Evolutionary conservation across 1,139 yeast species (phyloP).

Genomic region (Trichomonascaceae sp.): DNA sequence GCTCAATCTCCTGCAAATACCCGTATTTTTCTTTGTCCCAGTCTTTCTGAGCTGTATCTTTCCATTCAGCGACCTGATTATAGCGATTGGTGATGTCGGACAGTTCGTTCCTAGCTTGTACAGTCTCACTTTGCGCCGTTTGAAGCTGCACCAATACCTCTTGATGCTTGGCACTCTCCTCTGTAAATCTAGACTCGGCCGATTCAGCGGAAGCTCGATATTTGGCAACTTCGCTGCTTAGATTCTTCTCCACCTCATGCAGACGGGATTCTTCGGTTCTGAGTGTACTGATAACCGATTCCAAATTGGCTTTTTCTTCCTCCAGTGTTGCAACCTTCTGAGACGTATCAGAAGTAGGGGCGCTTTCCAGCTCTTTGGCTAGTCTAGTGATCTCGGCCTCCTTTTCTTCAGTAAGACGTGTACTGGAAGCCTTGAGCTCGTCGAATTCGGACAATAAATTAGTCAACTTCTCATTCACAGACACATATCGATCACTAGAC

Average conservation of each 20-base stretch:
- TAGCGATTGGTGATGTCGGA: conserved; percentile 34
- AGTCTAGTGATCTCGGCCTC: conserved; percentile 36
- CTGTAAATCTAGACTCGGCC: conserved; percentile 52
- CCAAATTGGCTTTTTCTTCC: conserved; percentile 35
- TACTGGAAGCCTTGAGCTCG: conserved; percentile 37
- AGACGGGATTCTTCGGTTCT: conserved; percentile 35
- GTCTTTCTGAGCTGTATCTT: conserved; percentile 36
- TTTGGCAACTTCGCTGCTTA: conserved; percentile 43
- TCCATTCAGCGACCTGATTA: conserved; percentile 29
- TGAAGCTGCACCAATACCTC: conserved; percentile 45
- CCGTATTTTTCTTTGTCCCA: conserved; percentile 41
- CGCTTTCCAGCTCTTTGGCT: conserved; percentile 29
- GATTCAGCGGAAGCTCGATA: conserved; percentile 48
- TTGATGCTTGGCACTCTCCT: conserved; percentile 53
- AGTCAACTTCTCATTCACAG: conserved; percentile 46
- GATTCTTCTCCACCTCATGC: conserved; percentile 18
- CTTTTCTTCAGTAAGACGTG: conserved; percentile 37
- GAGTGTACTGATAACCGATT: conserved; percentile 41
- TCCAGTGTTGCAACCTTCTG: conserved; percentile 23
- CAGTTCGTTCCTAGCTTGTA: conserved; percentile 36
- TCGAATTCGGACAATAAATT: conserved; percentile 41
- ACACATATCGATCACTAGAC: conserved; percentile 43
- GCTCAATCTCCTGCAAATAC: conserved; percentile 50
- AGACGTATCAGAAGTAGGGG: conserved; percentile 18
- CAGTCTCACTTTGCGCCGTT: conserved; percentile 40